Evolutionary conservation across 2,329 filamentous ascomycete genomes (phyloP), one percentile per base, ranked within the genome.

Genomic region (Teratosphaeria epicoccoides): DNA sequence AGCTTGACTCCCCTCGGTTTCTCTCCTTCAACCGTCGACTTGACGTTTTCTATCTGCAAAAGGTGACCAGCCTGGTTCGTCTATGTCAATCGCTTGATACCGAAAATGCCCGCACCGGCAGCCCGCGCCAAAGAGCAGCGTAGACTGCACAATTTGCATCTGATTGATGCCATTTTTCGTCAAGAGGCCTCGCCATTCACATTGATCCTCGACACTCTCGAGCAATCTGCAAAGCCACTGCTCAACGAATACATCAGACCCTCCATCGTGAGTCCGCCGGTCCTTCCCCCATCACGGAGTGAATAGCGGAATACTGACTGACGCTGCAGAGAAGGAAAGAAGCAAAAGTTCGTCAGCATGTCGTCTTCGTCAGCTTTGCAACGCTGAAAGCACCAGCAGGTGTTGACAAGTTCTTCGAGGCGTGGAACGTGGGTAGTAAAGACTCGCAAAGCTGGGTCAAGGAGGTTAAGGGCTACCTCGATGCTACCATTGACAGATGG

Each of bases 101-200:
- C 12, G 11, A 46, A 14, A 10, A 24, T 25, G 44, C 44, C 25
- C n/a, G 44, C 25, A 22, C 44, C 25, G 12, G 24, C 25, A 2
- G 20, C 23, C 14, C 44, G 24, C 17, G 44, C 20, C 44, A 46
- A 46, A 46, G 44, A 25, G 24, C 25, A 24, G 24, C 25, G 44
- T 7, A 46, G 25, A 14, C 44, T 46, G 23, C 89, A 95, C 69
- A 90, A 89, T 66, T 72, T 94, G 22, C 79, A 95, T 2, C 75
- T 95, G 2, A 82, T 95, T 51, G 87, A 89, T 57, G 90, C 88
- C 64, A 74, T 95, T 1, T 76, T 95, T 57, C 80, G 88, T 56
- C 86, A 93, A 68, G 82, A 81, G 52, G 82, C 85, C 12, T 95
- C 88, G 47, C 91, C 91, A 2, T 82, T 97, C 63, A 96, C 90